phyloP scores from a whole-genome alignment of 129 eudicot species.

The Dittrichia graveolens region DNA sequence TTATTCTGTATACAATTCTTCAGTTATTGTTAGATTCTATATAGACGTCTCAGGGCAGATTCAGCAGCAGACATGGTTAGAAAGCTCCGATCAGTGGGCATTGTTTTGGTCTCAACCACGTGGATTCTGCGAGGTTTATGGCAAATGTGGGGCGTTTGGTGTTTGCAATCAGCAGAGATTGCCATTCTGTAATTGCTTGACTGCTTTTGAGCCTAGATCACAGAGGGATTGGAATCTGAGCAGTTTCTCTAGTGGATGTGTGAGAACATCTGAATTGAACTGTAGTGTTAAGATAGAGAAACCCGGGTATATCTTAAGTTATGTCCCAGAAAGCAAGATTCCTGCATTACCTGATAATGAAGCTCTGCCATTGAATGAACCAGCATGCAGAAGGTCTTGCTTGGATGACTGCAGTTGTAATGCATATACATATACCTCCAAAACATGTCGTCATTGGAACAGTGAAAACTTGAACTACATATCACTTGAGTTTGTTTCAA shows the following conservation, averaged over 20 bases:
- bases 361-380: neutral
- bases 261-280: slow-evolving; percentile 17
- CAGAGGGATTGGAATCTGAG: slow-evolving; percentile 25
- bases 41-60: slow-evolving; percentile 53
- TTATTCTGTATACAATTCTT: slow-evolving; percentile 30
- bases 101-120: slow-evolving; percentile 55
- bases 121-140: slow-evolving; percentile 43
- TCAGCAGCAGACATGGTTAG: slow-evolving; percentile 37
- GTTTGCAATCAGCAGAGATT: slow-evolving; percentile 33
- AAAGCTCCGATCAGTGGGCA: slow-evolving; percentile 33
- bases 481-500: neutral
- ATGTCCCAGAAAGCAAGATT: neutral
- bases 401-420: slow-evolving; percentile 21
- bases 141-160: slow-evolving; percentile 55
- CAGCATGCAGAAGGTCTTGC: slow-evolving; percentile 28
- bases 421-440: slow-evolving; percentile 26
- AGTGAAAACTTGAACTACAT: neutral
- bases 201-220: slow-evolving; percentile 34
- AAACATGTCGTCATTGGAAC: slow-evolving; percentile 13
- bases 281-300: slow-evolving; percentile 17
- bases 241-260: slow-evolving; percentile 41
- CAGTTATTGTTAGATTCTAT: slow-evolving; percentile 37
- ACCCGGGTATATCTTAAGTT: neutral
- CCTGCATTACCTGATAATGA: neutral
- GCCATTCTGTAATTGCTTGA: slow-evolving; percentile 44